These are phyloP conservation scores for Physcomitrium patens DNA, from an alignment of 225 moss, liverwort and hornwort genomes.

Conservation along the genomic window DNA sequence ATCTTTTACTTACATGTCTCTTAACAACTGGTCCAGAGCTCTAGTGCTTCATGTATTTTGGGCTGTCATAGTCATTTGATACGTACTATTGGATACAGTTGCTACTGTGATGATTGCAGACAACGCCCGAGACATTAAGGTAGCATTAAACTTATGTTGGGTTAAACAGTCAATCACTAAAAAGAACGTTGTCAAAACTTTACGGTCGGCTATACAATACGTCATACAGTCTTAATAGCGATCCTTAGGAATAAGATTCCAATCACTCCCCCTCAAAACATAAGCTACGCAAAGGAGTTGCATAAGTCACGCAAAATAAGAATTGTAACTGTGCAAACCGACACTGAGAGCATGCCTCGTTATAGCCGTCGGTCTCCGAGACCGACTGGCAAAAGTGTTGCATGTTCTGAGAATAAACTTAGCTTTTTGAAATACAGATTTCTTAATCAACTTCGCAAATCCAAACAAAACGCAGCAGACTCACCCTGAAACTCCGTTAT, in stretches of 20 bases:
- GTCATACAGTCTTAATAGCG: background rate
- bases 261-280: slow-evolving; percentile 8
- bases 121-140: background rate
- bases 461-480: slow-evolving; percentile 17
- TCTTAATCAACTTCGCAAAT: slow-evolving; percentile 3
- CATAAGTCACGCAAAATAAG: background rate
- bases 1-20: background rate
- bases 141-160: slow-evolving; percentile 1
- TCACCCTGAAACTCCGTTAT: slow-evolving; percentile 60
- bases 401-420: background rate
- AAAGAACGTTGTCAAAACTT: slow-evolving; percentile 12
- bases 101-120: background rate
- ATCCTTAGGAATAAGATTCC: background rate
- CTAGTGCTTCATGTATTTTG: background rate
- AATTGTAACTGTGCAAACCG: background rate
- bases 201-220: slow-evolving; percentile 15
- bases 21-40: background rate
- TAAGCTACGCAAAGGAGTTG: slow-evolving; percentile 20
- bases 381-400: slow-evolving; percentile 13
- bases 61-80: slow-evolving; percentile 2
- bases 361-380: slow-evolving; percentile 1
- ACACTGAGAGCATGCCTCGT: slow-evolving; percentile 8
- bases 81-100: background rate
- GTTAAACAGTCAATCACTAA: slow-evolving; percentile 11
- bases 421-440: background rate